These are phyloP conservation scores for Alternaria ethzedia DNA, from an alignment of 2,329 filamentous ascomycete genomes.

Conservation along the genomic window DNA sequence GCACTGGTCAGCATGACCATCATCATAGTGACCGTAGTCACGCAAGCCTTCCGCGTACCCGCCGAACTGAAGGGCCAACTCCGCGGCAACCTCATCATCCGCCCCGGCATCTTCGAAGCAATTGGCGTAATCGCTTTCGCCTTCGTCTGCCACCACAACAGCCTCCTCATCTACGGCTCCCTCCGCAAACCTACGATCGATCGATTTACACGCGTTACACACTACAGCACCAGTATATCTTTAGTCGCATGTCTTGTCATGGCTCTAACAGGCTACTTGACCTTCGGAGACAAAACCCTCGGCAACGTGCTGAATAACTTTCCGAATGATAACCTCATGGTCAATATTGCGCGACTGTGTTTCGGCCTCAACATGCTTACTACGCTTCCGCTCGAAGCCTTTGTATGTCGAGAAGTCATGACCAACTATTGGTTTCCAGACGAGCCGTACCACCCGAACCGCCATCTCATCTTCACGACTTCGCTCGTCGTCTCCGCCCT, in stretches of 20 bases:
- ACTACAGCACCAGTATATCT: constrained; percentile 89
- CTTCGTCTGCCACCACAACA: constrained; percentile 88
- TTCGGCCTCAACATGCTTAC: constrained; percentile 99
- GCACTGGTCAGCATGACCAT: constrained; percentile 91
- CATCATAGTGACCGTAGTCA: constrained; percentile 86
- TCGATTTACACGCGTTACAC: constrained; percentile 90
- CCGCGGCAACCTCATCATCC: constrained; percentile 74
- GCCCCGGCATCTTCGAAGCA: constrained; percentile 89
- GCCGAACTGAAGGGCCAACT: constrained; percentile 74
- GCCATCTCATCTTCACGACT: constrained; percentile 87
- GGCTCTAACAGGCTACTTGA: constrained; percentile 88
- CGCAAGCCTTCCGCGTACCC: constrained; percentile 80
- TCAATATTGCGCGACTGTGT: constrained; percentile 92
- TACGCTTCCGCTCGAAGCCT: constrained; percentile 92
- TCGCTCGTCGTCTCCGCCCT: constrained; percentile 80
- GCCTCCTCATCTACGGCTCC: constrained; percentile 94
- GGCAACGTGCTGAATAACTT: constrained; percentile 99
- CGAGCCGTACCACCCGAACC: constrained; percentile 79
- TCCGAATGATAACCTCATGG: constrained; percentile 84
- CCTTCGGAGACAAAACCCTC: constrained; percentile 87
- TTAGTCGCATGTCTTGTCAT: constrained; percentile 90
- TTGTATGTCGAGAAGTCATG: constrained; percentile 97
- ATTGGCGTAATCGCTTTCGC: constrained; percentile 97
- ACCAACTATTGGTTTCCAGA: constrained; percentile 78
- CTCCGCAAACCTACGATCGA: constrained; percentile 93